Conservation (phyloP, 192 early-diverging fungal genomes). For the Cetraspora pellucida region DNA sequence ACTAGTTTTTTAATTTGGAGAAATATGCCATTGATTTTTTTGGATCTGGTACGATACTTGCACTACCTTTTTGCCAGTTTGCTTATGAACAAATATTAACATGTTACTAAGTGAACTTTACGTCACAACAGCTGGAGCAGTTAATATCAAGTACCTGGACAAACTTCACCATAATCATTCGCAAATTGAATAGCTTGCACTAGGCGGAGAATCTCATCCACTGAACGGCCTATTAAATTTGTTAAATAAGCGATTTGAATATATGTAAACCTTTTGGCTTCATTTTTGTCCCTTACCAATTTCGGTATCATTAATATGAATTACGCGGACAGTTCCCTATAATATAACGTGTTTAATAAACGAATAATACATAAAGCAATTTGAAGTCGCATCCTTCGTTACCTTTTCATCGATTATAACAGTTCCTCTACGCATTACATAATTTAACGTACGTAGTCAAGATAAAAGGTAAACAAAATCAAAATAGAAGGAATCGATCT, state of each 20-base stretch:
- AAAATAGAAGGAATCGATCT: neutral
- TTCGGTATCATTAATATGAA: conserved; percentile 19
- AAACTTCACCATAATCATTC: conserved; percentile 55
- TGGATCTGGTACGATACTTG: conserved; percentile 75
- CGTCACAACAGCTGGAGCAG: neutral
- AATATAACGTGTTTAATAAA: conserved; percentile 33
- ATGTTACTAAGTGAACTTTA: neutral
- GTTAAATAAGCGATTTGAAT: neutral
- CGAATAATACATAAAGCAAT: neutral
- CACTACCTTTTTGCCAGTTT: conserved; percentile 74
- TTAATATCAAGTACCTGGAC: conserved; percentile 18
- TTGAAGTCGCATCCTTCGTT: no score
- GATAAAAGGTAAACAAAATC: neutral
- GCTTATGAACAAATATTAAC: conserved; percentile 39
- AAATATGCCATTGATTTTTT: conserved; percentile 32
- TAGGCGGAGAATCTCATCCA: conserved; percentile 81
- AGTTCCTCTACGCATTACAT: conserved; percentile 51
- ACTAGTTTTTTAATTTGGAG: conserved; percentile 7
- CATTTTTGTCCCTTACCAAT: conserved; percentile 14
- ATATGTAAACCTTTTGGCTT: neutral
- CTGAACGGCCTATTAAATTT: conserved; percentile 67
- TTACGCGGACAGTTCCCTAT: conserved; percentile 14
- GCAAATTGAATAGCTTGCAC: conserved; percentile 86
- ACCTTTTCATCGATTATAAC: conserved; percentile 85
- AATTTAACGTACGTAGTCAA: neutral